Conservation (phyloP, 306 rosid genomes). For the Myrica gale region DNA sequence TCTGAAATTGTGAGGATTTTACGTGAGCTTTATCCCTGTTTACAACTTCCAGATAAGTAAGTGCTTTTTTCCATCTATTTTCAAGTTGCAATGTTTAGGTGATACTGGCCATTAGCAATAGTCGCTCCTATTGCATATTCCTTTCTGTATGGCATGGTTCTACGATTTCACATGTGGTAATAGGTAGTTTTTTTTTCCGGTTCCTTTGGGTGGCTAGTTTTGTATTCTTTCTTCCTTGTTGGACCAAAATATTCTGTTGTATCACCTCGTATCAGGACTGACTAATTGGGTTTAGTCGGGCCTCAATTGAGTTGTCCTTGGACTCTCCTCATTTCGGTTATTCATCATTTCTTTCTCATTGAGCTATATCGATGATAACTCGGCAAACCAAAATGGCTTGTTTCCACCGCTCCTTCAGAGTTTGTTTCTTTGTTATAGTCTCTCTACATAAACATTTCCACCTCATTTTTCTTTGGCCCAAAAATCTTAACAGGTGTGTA, state of each 20-base stretch:
- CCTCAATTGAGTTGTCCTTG: too few relatives aligned
- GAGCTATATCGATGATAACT: neutral
- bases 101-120: neutral
- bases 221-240: neutral
- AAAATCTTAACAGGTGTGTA: slow-evolving; percentile 50
- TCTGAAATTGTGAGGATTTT: slow-evolving; percentile 55
- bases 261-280: too few relatives aligned
- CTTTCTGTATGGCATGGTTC: neutral
- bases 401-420: neutral
- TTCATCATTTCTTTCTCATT: too few relatives aligned
- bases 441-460: neutral
- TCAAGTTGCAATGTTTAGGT: neutral
- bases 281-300: too few relatives aligned
- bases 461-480: neutral
- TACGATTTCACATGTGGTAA: neutral
- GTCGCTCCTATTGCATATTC: neutral
- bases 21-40: slow-evolving; percentile 48
- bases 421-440: neutral
- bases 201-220: too few relatives aligned
- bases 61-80: slow-evolving; percentile 10
- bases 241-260: neutral
- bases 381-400: neutral
- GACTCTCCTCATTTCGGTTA: too few relatives aligned
- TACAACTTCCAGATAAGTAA: slow-evolving; percentile 63
- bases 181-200: too few relatives aligned